phyloP scores from a whole-genome alignment of 2,329 filamentous ascomycete species.

The Fusarium dlaminii region DNA sequence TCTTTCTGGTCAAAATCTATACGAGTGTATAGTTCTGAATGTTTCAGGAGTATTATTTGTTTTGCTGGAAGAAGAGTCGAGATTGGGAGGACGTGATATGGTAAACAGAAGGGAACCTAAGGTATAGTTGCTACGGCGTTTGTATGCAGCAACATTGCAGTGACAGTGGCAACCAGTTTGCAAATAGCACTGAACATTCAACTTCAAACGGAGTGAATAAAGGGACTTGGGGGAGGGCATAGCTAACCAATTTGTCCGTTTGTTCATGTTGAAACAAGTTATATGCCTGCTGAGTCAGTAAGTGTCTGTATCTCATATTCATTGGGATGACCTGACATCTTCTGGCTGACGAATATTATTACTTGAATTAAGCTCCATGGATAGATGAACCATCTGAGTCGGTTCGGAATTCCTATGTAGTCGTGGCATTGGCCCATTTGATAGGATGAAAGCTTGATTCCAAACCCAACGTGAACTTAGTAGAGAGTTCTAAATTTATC shows the following conservation, averaged over 20 bases:
- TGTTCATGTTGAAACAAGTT: not conserved
- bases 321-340: too few relatives aligned
- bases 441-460: not conserved
- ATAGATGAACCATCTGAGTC: not conserved
- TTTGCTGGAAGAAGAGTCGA: not conserved
- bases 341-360: not conserved
- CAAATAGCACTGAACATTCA: not conserved
- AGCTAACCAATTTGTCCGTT: not conserved
- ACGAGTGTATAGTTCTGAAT: not conserved
- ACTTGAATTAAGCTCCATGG: not conserved
- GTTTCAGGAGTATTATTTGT: not conserved
- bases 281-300: not conserved
- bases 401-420: not conserved
- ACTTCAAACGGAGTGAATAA: not conserved
- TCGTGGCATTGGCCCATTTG: too few relatives aligned
- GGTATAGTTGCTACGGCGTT: not conserved
- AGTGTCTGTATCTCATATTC: not conserved
- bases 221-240: not conserved
- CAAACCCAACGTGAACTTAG: not conserved
- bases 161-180: conserved; percentile 16
- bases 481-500: not conserved
- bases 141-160: not conserved
- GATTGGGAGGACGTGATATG: not conserved
- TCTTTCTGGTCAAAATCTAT: not conserved
- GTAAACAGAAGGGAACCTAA: not conserved